Conservation (phyloP, 164 flowering plant genomes). For the Taxillus chinensis region DNA sequence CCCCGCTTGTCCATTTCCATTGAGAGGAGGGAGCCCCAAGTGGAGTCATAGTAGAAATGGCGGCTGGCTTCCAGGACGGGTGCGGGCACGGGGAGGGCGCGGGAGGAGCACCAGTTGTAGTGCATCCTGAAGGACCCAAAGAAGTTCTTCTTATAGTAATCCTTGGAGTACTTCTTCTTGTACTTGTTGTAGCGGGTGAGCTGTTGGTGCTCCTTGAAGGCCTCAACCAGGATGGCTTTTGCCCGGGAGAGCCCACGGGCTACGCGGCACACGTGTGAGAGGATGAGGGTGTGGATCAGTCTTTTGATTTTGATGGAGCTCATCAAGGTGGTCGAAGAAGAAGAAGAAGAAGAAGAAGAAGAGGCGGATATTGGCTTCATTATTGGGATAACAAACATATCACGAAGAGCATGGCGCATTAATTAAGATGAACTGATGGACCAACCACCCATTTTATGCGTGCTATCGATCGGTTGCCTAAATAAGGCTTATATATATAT, state of each 20-base stretch:
- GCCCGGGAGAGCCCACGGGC: conserved; percentile 45
- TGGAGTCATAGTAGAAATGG: conserved; percentile 43
- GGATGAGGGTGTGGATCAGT: conserved; percentile 47
- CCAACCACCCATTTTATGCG: too few relatives aligned
- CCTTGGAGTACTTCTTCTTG: conserved; percentile 18
- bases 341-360: conserved; percentile 13
- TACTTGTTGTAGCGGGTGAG: conserved; percentile 6
- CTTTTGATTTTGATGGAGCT: conserved; percentile 61
- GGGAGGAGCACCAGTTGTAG: conserved; percentile 79
- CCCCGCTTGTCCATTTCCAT: neutral
- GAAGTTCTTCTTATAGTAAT: conserved; percentile 22
- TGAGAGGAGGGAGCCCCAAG: conserved; percentile 1
- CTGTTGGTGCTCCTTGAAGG: conserved; percentile 30
- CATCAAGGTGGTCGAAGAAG: conserved; percentile 23
- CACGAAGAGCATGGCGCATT: too few relatives aligned
- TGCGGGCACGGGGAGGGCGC: conserved; percentile 45
- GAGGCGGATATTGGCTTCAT: too few relatives aligned
- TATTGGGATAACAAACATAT: too few relatives aligned
- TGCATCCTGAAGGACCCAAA: conserved; percentile 60
- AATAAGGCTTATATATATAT: too few relatives aligned
- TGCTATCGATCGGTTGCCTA: too few relatives aligned
- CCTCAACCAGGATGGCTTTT: conserved; percentile 33
- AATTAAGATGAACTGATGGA: too few relatives aligned
- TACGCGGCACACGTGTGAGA: conserved; percentile 40
- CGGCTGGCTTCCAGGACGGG: conserved; percentile 8